phyloP scores from a whole-genome alignment of 306 rosid species.

The Castanea mollissima region DNA sequence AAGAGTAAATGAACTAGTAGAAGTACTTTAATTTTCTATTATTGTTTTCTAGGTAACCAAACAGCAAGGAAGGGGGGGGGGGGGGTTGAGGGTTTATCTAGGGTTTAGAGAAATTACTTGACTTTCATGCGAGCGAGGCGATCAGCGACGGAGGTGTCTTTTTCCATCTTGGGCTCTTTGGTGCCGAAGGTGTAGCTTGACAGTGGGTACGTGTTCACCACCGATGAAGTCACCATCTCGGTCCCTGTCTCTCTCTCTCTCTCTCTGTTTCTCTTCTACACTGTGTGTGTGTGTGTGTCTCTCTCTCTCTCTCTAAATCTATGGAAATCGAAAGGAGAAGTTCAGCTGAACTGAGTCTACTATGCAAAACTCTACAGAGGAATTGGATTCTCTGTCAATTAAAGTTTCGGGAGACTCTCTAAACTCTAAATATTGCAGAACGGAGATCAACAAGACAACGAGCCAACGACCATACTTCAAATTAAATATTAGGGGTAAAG shows the following conservation, averaged over 20 bases:
- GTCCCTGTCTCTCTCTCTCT: constrained; percentile 17
- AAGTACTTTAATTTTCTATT: too few species aligned
- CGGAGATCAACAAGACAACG: too few species aligned
- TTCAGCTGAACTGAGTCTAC: background rate
- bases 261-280: background rate
- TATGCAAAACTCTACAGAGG: too few species aligned
- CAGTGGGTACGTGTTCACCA: constrained; percentile 91
- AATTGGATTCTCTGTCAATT: too few species aligned
- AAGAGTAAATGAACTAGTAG: background rate
- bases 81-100: constrained; percentile 13
- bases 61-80: background rate
- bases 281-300: background rate
- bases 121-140: constrained; percentile 99
- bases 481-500: too few species aligned
- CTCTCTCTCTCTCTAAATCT: background rate
- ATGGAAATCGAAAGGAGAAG: background rate
- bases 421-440: too few species aligned
- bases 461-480: too few species aligned
- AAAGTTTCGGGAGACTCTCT: too few species aligned
- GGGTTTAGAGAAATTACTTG: constrained; percentile 65
- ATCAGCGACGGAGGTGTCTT: constrained; percentile 99
- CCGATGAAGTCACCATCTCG: constrained; percentile 68
- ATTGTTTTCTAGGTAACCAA: background rate
- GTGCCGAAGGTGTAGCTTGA: constrained; percentile 99
- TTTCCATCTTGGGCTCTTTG: constrained; percentile 99